These are phyloP conservation scores for Pythium oligandrum DNA, from an alignment of 352 stramenopile genomes.

Conservation along the genomic window DNA sequence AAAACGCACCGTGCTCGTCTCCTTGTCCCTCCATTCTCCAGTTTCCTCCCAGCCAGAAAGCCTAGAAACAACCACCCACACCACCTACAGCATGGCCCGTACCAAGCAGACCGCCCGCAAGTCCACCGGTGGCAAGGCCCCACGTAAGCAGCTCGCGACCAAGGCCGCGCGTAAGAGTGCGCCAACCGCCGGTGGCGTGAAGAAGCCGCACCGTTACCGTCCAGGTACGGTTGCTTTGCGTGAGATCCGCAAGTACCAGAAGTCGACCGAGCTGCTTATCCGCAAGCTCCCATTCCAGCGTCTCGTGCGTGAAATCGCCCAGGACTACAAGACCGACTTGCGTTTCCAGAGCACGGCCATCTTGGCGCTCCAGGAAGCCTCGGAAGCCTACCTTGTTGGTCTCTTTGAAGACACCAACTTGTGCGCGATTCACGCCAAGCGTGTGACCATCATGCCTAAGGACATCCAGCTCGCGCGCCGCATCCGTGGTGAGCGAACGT, in stretches of 20 bases:
- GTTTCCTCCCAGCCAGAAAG: conserved; percentile 6
- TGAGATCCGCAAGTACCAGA: conserved; percentile 97
- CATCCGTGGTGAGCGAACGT: conserved; percentile 89
- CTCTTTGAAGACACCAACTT: conserved; percentile 96
- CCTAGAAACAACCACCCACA: conserved; percentile 3
- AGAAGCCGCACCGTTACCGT: conserved; percentile 82
- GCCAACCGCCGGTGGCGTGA: conserved; percentile 90
- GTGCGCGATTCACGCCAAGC: conserved; percentile 94
- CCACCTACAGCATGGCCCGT: conserved; percentile 78
- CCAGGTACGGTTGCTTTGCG: conserved; percentile 86
- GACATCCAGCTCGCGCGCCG: conserved; percentile 93
- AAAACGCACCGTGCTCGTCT: too few relatives aligned
- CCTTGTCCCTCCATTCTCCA: too few relatives aligned
- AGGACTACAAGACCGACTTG: conserved; percentile 96
- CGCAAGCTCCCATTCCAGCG: conserved; percentile 95
- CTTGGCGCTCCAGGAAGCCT: conserved; percentile 88
- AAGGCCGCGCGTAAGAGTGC: conserved; percentile 92
- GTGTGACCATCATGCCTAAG: conserved; percentile 97
- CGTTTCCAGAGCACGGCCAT: conserved; percentile 94
- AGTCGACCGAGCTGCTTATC: conserved; percentile 94
- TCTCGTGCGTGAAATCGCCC: conserved; percentile 94
- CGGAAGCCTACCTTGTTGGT: conserved; percentile 92
- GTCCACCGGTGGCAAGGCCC: conserved; percentile 92
- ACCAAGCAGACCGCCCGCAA: conserved; percentile 98
- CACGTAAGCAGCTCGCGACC: conserved; percentile 91